Percentiles rank a stretch among this genome's conserved stretches.
Conservation (phyloP, 495 filamentous ascomycete genomes). For the Hyaloscypha variabilis region DNA sequence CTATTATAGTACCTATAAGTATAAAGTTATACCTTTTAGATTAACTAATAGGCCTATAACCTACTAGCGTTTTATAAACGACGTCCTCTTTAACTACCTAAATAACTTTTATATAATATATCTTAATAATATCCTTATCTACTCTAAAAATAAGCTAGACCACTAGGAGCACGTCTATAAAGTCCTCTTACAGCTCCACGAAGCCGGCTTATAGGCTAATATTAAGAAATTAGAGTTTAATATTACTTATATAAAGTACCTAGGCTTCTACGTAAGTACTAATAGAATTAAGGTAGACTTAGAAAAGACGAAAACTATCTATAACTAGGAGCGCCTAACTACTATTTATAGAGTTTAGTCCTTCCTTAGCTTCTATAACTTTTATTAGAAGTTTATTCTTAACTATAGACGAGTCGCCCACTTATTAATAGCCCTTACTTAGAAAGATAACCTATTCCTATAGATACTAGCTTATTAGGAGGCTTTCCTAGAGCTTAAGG, state of each 20-base stretch:
- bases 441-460: slow-evolving; percentile 20
- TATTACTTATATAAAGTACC: slow-evolving; percentile 26
- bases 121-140: slow-evolving; percentile 42
- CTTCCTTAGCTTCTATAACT: slow-evolving; percentile 27
- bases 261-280: slow-evolving; percentile 30
- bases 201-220: not conserved
- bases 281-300: slow-evolving; percentile 32
- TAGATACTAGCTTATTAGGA: not conserved
- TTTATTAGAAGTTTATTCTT: slow-evolving; percentile 24
- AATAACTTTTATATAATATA: slow-evolving; percentile 34
- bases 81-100: slow-evolving; percentile 27
- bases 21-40: slow-evolving; percentile 35
- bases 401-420: slow-evolving; percentile 16
- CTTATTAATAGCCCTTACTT: slow-evolving; percentile 7
- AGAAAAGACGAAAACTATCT: slow-evolving; percentile 11
- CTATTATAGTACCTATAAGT: slow-evolving; percentile 34
- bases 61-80: slow-evolving; percentile 36
- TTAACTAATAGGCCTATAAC: slow-evolving; percentile 35
- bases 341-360: slow-evolving; percentile 10
- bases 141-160: slow-evolving; percentile 11
- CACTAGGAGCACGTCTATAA: slow-evolving; percentile 12
- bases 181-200: not conserved
- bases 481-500: not conserved
- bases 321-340: slow-evolving; percentile 5
- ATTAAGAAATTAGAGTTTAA: slow-evolving; percentile 38